Conservation (phyloP, 495 filamentous ascomycete genomes). For the Penicillium fimorum region DNA sequence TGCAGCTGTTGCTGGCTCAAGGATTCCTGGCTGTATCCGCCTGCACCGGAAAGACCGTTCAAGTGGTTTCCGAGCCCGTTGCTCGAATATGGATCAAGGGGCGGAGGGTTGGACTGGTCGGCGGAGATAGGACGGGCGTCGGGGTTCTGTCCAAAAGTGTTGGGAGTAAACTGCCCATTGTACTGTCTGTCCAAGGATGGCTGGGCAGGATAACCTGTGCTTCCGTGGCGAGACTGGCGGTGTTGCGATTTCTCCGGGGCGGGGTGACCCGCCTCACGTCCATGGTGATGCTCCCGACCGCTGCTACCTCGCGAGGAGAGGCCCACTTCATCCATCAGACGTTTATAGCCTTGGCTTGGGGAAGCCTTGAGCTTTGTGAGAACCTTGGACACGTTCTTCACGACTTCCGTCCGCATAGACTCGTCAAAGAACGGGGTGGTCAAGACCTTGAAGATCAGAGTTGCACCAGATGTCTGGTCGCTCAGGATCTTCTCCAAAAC, state of each 20-base stretch:
- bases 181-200: constrained; percentile 48
- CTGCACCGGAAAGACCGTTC: constrained; percentile 24
- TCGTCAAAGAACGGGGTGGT: constrained; percentile 99
- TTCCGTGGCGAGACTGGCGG: constrained; percentile 49
- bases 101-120: constrained; percentile 38
- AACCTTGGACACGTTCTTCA: constrained; percentile 88
- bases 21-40: constrained; percentile 43
- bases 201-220: constrained; percentile 42
- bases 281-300: constrained; percentile 47
- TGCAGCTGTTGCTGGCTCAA: constrained; percentile 46
- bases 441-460: constrained; percentile 95
- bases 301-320: constrained; percentile 62
- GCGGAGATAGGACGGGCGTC: constrained; percentile 41
- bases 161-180: constrained; percentile 42
- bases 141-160: constrained; percentile 36
- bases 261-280: constrained; percentile 39
- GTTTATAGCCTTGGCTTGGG: constrained; percentile 94
- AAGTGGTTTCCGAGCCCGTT: constrained; percentile 34
- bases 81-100: constrained; percentile 45
- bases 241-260: constrained; percentile 48
- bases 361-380: constrained; percentile 87
- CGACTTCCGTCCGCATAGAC: constrained; percentile 77
- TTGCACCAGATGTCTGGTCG: constrained; percentile 90
- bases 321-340: constrained; percentile 96
- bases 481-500: constrained; percentile 85